Evolutionary conservation across 2,329 filamentous ascomycete genomes (phyloP).

Genomic region (Immersiporthe knoxdaviesiana): DNA sequence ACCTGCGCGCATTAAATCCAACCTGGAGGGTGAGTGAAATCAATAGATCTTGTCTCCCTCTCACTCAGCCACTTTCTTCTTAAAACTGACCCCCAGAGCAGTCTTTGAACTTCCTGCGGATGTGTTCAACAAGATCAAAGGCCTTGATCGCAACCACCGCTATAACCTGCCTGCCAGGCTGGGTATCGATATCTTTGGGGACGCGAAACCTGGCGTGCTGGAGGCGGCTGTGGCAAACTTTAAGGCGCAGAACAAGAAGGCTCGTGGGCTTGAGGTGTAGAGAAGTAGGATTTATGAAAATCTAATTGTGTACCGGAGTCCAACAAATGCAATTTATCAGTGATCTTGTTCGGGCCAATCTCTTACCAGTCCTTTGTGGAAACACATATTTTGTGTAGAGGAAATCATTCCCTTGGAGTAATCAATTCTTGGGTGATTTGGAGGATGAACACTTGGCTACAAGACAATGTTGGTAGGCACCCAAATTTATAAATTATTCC

Average conservation of each 20-base stretch:
- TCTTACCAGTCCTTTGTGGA: no score
- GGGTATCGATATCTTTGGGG: slow-evolving; percentile 29
- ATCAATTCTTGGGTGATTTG: no score
- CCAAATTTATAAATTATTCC: no score
- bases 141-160: slow-evolving; percentile 26
- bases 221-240: slow-evolving; percentile 29
- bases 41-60: no score
- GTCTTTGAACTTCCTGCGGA: slow-evolving; percentile 27
- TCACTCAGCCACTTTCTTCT: no score
- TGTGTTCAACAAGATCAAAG: slow-evolving; percentile 19
- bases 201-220: slow-evolving; percentile 27
- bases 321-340: neutral
- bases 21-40: slow-evolving; percentile 40
- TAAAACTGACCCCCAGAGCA: neutral
- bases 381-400: no score
- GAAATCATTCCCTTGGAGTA: no score
- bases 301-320: no score
- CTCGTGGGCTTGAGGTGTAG: slow-evolving; percentile 23
- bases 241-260: slow-evolving; percentile 26
- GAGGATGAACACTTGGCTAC: no score
- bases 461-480: no score
- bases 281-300: no score
- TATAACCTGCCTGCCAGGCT: slow-evolving; percentile 26
- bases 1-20: slow-evolving; percentile 52
- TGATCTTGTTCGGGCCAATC: no score